Percentiles rank a stretch among this genome's conserved stretches.
Conservation (phyloP, 768 basidiomycete genomes). For the Pleurotus pulmonarius region DNA sequence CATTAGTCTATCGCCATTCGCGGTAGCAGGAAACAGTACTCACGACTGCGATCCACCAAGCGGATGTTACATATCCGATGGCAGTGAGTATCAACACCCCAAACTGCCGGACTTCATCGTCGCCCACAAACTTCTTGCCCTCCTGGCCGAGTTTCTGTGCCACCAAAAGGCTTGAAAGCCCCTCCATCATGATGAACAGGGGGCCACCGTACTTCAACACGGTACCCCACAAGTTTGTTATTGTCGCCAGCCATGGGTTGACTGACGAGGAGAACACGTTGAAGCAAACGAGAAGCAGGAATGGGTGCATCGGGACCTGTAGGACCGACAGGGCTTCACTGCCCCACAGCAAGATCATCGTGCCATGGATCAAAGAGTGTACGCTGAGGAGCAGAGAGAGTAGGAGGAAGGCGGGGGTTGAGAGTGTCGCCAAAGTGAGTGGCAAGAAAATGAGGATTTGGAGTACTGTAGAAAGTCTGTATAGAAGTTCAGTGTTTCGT, state of each 20-base stretch:
- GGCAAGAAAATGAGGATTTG: conserved; percentile 85
- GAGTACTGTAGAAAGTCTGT: conserved; percentile 68
- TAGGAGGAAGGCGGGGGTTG: conserved; percentile 73
- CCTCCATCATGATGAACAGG: conserved; percentile 78
- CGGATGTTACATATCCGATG: conserved; percentile 74
- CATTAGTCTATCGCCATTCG: background rate
- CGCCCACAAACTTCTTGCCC: conserved; percentile 64
- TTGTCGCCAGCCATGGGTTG: conserved; percentile 51
- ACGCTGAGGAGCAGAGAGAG: conserved; percentile 74
- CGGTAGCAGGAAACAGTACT: conserved; percentile 24
- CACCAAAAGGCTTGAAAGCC: conserved; percentile 78
- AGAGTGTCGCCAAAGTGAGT: conserved; percentile 79
- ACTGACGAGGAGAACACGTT: conserved; percentile 72
- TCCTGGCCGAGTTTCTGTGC: conserved; percentile 79
- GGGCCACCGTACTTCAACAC: conserved; percentile 70
- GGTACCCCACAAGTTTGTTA: conserved; percentile 70
- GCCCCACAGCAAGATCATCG: conserved; percentile 67
- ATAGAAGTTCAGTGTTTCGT: conserved; percentile 7
- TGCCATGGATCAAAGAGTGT: conserved; percentile 82
- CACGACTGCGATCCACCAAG: conserved; percentile 84
- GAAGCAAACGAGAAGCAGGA: conserved; percentile 83
- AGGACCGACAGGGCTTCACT: conserved; percentile 70
- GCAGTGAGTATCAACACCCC: conserved; percentile 73
- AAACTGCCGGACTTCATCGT: conserved; percentile 76
- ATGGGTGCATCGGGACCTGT: conserved; percentile 84